Percentiles rank a stretch among this genome's conserved stretches.
These are phyloP conservation scores for Daedalea quercina DNA, from an alignment of 768 basidiomycete species.

Conservation along the genomic window DNA sequence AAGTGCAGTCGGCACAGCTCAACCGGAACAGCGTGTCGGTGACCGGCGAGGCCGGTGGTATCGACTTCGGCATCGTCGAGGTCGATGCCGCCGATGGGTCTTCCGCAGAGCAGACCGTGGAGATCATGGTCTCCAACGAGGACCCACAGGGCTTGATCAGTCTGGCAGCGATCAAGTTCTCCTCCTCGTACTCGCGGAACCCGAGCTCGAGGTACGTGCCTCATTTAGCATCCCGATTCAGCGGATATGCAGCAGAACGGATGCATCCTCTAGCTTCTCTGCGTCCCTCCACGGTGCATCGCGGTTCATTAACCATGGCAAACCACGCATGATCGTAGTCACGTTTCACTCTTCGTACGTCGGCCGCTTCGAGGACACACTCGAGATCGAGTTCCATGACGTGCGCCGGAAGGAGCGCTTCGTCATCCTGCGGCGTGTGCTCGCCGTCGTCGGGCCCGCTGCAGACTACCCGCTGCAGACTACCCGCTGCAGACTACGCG, in stretches of 20 bases:
- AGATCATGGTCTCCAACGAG: constrained; percentile 11
- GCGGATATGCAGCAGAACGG: no score
- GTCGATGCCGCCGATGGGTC: constrained; percentile 17
- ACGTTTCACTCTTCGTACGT: constrained; percentile 23
- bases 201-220: constrained; percentile 1
- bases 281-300: neutral
- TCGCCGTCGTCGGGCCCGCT: constrained; percentile 39
- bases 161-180: constrained; percentile 2
- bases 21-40: constrained; percentile 32
- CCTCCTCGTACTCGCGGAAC: constrained; percentile 5
- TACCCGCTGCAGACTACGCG: no score
- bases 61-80: constrained; percentile 49
- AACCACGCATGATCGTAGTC: constrained; percentile 19
- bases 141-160: neutral
- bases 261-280: neutral
- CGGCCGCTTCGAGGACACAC: constrained; percentile 46
- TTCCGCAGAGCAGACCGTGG: constrained; percentile 6
- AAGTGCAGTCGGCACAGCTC: neutral
- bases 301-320: constrained; percentile 1
- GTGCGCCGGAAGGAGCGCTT: neutral
- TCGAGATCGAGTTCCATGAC: constrained; percentile 43
- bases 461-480: constrained; percentile 42
- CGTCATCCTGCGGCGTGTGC: constrained; percentile 35
- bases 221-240: no score
- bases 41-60: constrained; percentile 12